phyloP scores from a whole-genome alignment of 2,329 filamentous ascomycete genomes.

The Colletotrichum godetiae region DNA sequence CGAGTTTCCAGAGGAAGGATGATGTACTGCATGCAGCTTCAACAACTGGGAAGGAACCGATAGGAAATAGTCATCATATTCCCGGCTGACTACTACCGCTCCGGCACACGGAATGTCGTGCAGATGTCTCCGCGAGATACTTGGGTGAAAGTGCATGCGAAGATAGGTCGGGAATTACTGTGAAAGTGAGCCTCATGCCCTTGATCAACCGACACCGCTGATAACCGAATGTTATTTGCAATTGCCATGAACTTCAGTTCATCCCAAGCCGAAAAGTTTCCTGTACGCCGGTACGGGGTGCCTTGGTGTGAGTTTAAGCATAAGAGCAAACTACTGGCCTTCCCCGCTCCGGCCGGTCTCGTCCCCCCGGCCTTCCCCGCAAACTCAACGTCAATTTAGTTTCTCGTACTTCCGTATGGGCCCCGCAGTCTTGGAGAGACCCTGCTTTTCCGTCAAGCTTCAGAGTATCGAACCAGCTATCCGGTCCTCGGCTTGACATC shows the following conservation, averaged over 20 bases:
- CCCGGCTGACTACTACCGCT: slow-evolving; percentile 1
- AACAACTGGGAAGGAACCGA: background rate
- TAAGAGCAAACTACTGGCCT: slow-evolving; percentile 5
- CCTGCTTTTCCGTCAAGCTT: slow-evolving; percentile 29
- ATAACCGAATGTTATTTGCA: background rate
- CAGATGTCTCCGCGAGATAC: background rate
- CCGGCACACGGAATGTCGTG: background rate
- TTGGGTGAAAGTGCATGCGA: background rate
- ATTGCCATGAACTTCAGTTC: background rate
- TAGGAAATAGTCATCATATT: background rate
- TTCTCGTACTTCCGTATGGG: background rate
- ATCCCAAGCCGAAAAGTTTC: background rate
- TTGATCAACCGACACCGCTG: background rate
- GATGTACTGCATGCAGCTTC: background rate
- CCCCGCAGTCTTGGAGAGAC: slow-evolving; percentile 14
- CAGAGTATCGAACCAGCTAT: background rate
- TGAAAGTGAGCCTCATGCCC: background rate
- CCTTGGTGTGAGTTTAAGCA: slow-evolving; percentile 15
- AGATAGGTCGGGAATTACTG: background rate
- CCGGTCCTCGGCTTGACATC: background rate
- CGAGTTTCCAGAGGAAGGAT: background rate
- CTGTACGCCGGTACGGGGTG: background rate
- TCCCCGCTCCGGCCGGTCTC: background rate
- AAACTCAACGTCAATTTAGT: background rate
- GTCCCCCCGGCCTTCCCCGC: slow-evolving; percentile 14